phyloP scores from a whole-genome alignment of 208 protist species.

The Trypanosoma conorhini region DNA sequence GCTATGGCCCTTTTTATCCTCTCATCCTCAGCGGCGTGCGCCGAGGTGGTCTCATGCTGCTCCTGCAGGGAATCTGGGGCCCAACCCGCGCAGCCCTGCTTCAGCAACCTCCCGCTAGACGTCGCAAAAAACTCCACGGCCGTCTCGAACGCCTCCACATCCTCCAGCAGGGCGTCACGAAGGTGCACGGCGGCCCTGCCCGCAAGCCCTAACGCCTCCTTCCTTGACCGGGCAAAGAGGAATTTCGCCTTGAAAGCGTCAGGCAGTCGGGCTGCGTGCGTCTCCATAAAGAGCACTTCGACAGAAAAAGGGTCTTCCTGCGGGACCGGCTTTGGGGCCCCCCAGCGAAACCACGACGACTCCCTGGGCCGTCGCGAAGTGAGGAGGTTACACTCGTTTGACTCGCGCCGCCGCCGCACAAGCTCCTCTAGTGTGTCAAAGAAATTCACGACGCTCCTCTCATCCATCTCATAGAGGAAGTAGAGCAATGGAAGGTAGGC shows the following conservation, averaged over 20 bases:
- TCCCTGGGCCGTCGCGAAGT: conserved; percentile 29
- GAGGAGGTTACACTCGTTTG: conserved; percentile 24
- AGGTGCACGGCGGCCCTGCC: conserved; percentile 3
- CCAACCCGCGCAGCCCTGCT: neutral
- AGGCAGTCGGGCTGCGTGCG: conserved; percentile 25
- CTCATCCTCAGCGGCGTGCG: neutral
- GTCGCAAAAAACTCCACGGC: conserved; percentile 5
- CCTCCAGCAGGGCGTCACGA: conserved; percentile 19
- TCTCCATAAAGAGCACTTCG: conserved; percentile 26
- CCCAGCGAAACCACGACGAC: conserved; percentile 46
- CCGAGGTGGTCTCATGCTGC: neutral
- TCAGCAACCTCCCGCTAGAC: conserved; percentile 1
- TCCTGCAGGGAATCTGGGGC: neutral
- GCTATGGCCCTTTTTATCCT: neutral
- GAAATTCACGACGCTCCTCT: conserved; percentile 27
- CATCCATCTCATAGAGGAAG: conserved; percentile 44
- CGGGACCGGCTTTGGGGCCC: neutral
- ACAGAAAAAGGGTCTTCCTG: conserved; percentile 12
- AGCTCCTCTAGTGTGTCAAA: conserved; percentile 33
- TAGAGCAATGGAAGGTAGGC: conserved; percentile 43
- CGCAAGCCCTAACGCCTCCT: conserved; percentile 10
- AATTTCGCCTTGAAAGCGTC: conserved; percentile 19
- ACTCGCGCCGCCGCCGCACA: conserved; percentile 22
- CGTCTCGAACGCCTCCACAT: conserved; percentile 21
- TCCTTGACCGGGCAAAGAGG: conserved; percentile 17